These are phyloP conservation scores for Stentor coeruleus DNA, from an alignment of 73 alveolate genomes.

Conservation along the genomic window DNA sequence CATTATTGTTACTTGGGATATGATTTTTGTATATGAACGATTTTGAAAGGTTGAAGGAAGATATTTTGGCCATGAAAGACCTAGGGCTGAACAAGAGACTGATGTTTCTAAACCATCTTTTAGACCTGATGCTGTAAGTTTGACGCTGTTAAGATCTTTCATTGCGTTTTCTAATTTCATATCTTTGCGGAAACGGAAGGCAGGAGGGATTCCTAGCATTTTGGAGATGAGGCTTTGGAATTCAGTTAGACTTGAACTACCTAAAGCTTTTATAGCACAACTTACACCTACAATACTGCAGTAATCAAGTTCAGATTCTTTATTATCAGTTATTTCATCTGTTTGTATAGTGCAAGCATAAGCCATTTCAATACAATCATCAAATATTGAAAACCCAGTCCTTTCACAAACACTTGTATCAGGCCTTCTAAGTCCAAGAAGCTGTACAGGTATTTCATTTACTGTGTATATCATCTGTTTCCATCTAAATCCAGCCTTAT, in stretches of 20 bases:
- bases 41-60: background rate
- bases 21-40: background rate
- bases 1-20: background rate
- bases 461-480: constrained; percentile 17
- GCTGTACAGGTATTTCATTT: background rate
- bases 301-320: background rate
- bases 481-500: constrained; percentile 6
- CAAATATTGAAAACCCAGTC: background rate
- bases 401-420: background rate
- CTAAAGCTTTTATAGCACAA: background rate
- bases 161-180: background rate
- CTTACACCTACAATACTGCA: background rate
- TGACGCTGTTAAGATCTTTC: background rate
- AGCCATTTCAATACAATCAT: background rate
- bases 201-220: constrained; percentile 17
- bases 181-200: constrained; percentile 20
- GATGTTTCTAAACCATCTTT: constrained; percentile 21
- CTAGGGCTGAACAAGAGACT: constrained; percentile 18
- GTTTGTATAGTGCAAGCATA: constrained; percentile 12
- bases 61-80: constrained; percentile 7
- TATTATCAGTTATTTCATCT: background rate
- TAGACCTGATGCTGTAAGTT: background rate
- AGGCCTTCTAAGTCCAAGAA: constrained; percentile 11
- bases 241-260: background rate
- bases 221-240: background rate